phyloP scores from a whole-genome alignment of 1,139 yeast genomes.

The Candida albicans region DNA sequence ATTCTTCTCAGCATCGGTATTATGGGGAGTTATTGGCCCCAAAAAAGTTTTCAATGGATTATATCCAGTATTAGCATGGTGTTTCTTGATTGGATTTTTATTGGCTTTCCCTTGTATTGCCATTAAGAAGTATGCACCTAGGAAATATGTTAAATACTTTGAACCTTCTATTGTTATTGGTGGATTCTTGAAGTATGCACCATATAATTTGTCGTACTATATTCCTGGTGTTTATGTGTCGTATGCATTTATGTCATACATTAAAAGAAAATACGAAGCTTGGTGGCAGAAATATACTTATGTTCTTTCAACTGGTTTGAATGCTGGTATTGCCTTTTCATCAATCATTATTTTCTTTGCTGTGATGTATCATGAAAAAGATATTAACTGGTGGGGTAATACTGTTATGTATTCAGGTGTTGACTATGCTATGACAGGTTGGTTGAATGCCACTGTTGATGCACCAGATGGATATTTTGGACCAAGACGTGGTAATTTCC shows the following conservation, averaged over 20 bases:
- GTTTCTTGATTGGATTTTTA: constrained; percentile 56
- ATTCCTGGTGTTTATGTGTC: constrained; percentile 43
- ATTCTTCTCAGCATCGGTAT: constrained; percentile 54
- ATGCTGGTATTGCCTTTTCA: constrained; percentile 54
- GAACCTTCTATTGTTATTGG: constrained; percentile 46
- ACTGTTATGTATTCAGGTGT: constrained; percentile 39
- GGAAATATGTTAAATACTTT: constrained; percentile 27
- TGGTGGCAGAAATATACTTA: constrained; percentile 64
- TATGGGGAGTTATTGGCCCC: constrained; percentile 75
- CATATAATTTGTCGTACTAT: constrained; percentile 50
- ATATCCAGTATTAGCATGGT: constrained; percentile 49
- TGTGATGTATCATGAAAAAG: constrained; percentile 41
- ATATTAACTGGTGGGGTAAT: constrained; percentile 61
- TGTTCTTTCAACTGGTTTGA: constrained; percentile 49
- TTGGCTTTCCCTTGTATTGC: constrained; percentile 44
- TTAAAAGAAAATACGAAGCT: constrained; percentile 40
- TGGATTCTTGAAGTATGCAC: constrained; percentile 44
- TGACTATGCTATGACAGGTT: constrained; percentile 37
- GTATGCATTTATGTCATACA: constrained; percentile 44
- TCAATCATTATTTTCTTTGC: constrained; percentile 54
- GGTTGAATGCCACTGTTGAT: constrained; percentile 19
- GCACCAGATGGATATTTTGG: constrained; percentile 50
- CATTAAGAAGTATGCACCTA: constrained; percentile 38
- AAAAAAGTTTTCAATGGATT: constrained; percentile 49
- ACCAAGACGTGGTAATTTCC: constrained; percentile 38